Evolutionary conservation across 352 stramenopile genomes (phyloP).

Genomic region (Pythium insidiosum): DNA sequence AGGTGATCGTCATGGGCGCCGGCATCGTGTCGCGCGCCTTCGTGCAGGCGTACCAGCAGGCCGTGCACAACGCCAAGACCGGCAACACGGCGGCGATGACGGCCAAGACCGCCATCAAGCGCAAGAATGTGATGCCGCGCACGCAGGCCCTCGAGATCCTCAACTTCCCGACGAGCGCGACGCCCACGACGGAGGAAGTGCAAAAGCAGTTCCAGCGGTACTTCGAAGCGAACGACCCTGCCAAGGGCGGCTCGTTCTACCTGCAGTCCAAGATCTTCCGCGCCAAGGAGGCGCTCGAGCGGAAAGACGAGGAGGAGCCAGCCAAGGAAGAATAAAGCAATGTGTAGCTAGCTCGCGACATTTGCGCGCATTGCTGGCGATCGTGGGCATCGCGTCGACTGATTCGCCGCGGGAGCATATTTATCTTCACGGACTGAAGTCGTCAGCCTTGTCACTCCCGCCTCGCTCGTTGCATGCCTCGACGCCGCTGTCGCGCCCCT

Average conservation of each 20-base stretch:
- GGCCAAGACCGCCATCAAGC: conserved; percentile 40
- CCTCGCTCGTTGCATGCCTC: too few relatives aligned
- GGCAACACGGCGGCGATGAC: conserved; percentile 65
- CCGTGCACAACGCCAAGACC: conserved; percentile 77
- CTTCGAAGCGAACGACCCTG: conserved; percentile 86
- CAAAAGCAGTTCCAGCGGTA: conserved; percentile 84
- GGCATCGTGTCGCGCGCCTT: conserved; percentile 82
- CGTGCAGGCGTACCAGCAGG: conserved; percentile 85
- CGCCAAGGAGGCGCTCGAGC: conserved; percentile 82
- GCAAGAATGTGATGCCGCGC: conserved; percentile 74
- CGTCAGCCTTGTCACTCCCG: conserved; percentile 16
- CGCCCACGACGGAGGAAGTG: conserved; percentile 47
- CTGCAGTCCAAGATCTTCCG: conserved; percentile 91
- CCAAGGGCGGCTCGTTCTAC: conserved; percentile 89
- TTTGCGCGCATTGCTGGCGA: not conserved
- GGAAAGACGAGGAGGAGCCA: conserved; percentile 25
- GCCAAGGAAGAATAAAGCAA: too few relatives aligned
- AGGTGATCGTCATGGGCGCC: conserved; percentile 77
- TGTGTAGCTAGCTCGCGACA: too few relatives aligned
- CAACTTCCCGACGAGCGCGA: conserved; percentile 57
- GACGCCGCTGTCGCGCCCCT: too few relatives aligned
- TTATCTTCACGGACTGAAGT: conserved; percentile 18
- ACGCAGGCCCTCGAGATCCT: conserved; percentile 77
- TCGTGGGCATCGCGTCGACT: not conserved
- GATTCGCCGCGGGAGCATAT: conserved; percentile 13